A percentile compares a stretch with the other conserved stretches of the same genome.
These are phyloP conservation scores for Tulasnella sp. DNA, from an alignment of 768 basidiomycete genomes.

Conservation along the genomic window DNA sequence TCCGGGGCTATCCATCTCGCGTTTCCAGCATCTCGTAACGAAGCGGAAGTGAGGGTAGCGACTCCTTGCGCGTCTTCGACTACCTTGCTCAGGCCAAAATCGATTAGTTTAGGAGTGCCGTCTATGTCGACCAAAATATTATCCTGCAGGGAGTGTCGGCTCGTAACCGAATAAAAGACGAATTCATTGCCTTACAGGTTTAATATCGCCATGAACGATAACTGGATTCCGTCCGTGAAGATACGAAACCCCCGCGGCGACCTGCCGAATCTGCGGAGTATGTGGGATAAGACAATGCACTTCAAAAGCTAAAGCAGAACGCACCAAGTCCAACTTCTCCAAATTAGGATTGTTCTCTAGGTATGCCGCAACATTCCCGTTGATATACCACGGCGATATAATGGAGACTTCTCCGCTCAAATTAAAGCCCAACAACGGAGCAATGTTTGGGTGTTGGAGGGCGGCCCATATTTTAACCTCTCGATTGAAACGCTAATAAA, in stretches of 20 bases:
- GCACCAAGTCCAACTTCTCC: not conserved
- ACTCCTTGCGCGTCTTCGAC: not conserved
- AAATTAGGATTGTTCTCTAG: not conserved
- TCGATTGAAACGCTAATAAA: not conserved
- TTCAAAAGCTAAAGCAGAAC: too few species aligned
- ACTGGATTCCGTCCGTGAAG: slow-evolving; percentile 18
- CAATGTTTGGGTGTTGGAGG: slow-evolving; percentile 6
- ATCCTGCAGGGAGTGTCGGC: not conserved
- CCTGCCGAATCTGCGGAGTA: not conserved
- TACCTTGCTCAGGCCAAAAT: not conserved
- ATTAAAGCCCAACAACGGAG: not conserved
- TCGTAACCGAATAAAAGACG: not conserved
- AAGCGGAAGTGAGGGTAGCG: not conserved
- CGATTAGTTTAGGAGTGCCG: not conserved
- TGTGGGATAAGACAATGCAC: not conserved
- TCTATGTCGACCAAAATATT: not conserved
- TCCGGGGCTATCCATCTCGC: not conserved
- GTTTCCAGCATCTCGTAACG: not conserved
- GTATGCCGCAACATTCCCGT: not conserved
- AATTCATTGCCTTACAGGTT: not conserved
- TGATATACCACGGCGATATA: not conserved
- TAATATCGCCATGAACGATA: slow-evolving; percentile 24
- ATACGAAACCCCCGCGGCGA: slow-evolving; percentile 7
- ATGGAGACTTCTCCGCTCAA: not conserved
- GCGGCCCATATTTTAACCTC: slow-evolving; percentile 16